A percentile compares a stretch with the other conserved stretches of the same genome.
Conservation (phyloP, 208 protist genomes). For the Trypanosoma conorhini region DNA sequence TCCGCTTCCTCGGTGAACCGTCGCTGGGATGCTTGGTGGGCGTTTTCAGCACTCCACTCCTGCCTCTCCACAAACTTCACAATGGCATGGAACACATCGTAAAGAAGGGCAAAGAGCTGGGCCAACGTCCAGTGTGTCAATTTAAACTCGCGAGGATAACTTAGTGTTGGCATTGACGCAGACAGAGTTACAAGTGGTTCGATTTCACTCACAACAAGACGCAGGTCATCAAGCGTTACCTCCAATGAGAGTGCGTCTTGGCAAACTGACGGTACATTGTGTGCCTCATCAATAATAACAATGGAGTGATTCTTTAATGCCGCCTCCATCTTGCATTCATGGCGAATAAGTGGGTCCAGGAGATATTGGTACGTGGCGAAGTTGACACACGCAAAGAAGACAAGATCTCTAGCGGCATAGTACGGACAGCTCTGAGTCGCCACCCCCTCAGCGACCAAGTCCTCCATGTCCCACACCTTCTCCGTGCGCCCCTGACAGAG, state of each 20-base stretch:
- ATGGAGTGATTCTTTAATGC: conserved; percentile 77
- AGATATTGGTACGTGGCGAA: conserved; percentile 98
- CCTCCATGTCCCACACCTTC: conserved; percentile 91
- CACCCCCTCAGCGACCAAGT: conserved; percentile 81
- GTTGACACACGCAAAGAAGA: conserved; percentile 89
- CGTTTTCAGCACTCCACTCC: background rate
- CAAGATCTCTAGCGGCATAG: conserved; percentile 87
- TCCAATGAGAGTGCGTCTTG: conserved; percentile 68
- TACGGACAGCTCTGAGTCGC: conserved; percentile 91
- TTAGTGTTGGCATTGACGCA: conserved; percentile 21
- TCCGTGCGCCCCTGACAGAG: conserved; percentile 29
- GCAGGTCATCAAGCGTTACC: conserved; percentile 32
- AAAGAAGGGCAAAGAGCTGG: conserved; percentile 58
- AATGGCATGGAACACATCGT: conserved; percentile 39
- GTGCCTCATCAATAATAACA: conserved; percentile 97
- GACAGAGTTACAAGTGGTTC: conserved; percentile 30
- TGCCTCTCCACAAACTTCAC: conserved; percentile 22
- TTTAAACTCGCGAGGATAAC: conserved; percentile 64
- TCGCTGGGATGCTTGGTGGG: background rate
- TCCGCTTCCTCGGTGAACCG: background rate
- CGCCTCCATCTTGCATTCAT: conserved; percentile 76
- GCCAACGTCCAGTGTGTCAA: conserved; percentile 55
- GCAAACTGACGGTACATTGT: conserved; percentile 91
- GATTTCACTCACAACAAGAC: conserved; percentile 52
- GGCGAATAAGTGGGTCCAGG: conserved; percentile 93